These are phyloP conservation scores for Podospora appendiculata DNA, from an alignment of 495 filamentous ascomycete species.

Conservation along the genomic window DNA sequence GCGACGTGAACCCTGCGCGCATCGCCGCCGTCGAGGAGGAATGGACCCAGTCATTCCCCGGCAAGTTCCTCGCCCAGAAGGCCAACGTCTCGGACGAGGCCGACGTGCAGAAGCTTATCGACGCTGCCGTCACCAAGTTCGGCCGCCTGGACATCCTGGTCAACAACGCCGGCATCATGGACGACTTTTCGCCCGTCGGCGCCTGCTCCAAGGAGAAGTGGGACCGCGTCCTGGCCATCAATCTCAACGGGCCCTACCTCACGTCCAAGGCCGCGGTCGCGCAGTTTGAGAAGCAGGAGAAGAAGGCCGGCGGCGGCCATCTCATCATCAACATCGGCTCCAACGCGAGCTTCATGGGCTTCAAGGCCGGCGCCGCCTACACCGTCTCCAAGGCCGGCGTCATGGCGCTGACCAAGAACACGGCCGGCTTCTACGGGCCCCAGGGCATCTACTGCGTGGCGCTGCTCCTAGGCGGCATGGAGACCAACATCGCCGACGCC, in stretches of 20 bases:
- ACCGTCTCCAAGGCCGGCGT: slow-evolving; percentile 48
- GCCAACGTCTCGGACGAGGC: slow-evolving; percentile 31
- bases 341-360: slow-evolving; percentile 22
- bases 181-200: slow-evolving; percentile 47
- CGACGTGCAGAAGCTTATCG: slow-evolving; percentile 26
- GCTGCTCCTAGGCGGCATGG: slow-evolving; percentile 49
- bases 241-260: slow-evolving; percentile 52
- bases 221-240: slow-evolving; percentile 52
- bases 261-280: slow-evolving; percentile 45
- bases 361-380: slow-evolving; percentile 44
- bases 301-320: slow-evolving; percentile 11
- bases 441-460: slow-evolving; percentile 52
- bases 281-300: slow-evolving; percentile 30
- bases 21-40: slow-evolving; percentile 23
- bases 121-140: slow-evolving; percentile 25
- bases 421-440: slow-evolving; percentile 48
- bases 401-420: slow-evolving; percentile 55
- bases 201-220: slow-evolving; percentile 41
- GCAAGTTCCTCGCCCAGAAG: slow-evolving; percentile 19
- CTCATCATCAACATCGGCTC: slow-evolving; percentile 46
- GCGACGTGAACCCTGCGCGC: slow-evolving; percentile 38
- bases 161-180: slow-evolving; percentile 47
- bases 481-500: slow-evolving; percentile 46
- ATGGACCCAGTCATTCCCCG: slow-evolving; percentile 15
- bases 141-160: slow-evolving; percentile 40